A percentile compares a stretch with the other conserved stretches of the same genome.
phyloP scores from a whole-genome alignment of 2,329 filamentous ascomycete species.

The Pestalotiopsis sp. region DNA sequence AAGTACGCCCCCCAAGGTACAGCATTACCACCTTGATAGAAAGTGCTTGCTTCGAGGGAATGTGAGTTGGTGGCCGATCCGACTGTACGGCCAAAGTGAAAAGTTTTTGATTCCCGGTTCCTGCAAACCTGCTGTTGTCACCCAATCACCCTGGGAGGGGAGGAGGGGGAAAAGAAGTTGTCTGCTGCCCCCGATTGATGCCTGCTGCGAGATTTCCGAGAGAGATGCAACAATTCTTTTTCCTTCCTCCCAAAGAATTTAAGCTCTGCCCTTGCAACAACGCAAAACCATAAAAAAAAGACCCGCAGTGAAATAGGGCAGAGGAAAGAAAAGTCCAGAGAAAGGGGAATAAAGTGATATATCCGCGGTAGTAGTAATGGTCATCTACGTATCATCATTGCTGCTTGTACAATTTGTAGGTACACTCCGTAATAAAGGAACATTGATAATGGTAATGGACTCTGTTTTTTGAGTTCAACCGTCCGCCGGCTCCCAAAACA shows the following conservation, averaged over 20 bases:
- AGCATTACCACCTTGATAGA: too few species aligned
- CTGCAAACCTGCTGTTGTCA: background rate
- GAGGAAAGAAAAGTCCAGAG: background rate
- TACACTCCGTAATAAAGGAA: too few species aligned
- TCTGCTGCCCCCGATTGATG: too few species aligned
- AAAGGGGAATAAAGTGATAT: background rate
- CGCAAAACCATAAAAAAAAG: background rate
- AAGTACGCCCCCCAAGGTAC: background rate
- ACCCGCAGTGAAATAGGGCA: background rate
- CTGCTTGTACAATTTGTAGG: too few species aligned
- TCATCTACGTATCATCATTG: too few species aligned
- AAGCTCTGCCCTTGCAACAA: background rate
- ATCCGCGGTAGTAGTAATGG: too few species aligned
- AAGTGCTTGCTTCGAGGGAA: background rate
- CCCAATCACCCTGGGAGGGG: too few species aligned
- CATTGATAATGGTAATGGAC: too few species aligned
- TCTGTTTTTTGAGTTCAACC: too few species aligned
- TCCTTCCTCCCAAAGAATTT: background rate
- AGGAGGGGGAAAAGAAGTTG: background rate
- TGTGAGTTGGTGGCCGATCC: background rate
- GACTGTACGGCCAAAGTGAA: background rate
- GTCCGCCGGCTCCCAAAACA: too few species aligned
- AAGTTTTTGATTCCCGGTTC: constrained; percentile 6
- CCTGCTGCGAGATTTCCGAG: background rate
- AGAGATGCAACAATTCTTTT: background rate